Evolutionary conservation across 2,329 filamentous ascomycete genomes (phyloP).

Genomic region (Blastomyces gilchristii): DNA sequence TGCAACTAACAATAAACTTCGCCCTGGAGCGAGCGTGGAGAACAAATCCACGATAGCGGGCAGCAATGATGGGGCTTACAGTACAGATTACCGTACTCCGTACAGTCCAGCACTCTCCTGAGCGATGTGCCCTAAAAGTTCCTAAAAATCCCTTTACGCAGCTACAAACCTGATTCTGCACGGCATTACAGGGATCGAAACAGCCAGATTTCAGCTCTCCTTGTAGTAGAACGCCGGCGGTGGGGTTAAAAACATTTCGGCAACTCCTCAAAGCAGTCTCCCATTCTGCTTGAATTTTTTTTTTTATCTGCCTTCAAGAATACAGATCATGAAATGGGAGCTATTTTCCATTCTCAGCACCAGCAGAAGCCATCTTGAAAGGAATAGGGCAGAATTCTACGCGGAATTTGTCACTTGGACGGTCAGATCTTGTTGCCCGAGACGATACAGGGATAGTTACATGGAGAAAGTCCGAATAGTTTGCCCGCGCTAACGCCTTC

Average conservation of each 20-base stretch:
- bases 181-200: neutral
- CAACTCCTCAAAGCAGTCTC: neutral
- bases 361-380: neutral
- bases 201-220: neutral
- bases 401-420: neutral
- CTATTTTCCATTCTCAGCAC: neutral
- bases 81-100: neutral
- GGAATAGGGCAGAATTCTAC: neutral
- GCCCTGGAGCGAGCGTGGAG: neutral
- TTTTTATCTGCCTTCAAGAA: neutral
- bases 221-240: neutral
- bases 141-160: neutral
- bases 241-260: neutral
- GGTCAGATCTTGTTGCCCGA: neutral
- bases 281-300: neutral
- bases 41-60: neutral
- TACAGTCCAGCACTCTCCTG: neutral
- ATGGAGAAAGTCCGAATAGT: no score
- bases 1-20: neutral
- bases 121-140: neutral
- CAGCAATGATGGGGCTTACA: neutral
- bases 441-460: neutral
- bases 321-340: neutral
- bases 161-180: slow-evolving; percentile 3
- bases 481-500: neutral